phyloP scores from a whole-genome alignment of 148 eudicot species.

The Amaranthus palmeri region DNA sequence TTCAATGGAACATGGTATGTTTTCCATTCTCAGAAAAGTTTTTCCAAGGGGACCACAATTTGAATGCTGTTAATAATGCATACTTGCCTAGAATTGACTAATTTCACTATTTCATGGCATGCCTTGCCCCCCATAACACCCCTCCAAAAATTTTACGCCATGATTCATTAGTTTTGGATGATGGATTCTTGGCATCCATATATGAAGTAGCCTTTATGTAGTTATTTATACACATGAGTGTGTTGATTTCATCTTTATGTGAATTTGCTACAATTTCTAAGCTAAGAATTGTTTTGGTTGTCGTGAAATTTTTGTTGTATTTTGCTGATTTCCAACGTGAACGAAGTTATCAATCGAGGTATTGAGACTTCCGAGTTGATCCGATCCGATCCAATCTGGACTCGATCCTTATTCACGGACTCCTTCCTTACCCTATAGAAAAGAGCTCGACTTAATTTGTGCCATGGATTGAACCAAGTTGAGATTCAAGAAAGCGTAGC shows the following conservation, averaged over 20 bases:
- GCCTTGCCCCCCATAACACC: slow-evolving; percentile 6
- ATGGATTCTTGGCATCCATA: neutral
- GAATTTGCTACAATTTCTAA: no score
- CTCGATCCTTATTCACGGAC: no score
- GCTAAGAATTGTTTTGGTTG: no score
- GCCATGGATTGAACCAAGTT: neutral
- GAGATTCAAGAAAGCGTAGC: neutral
- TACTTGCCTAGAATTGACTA: neutral
- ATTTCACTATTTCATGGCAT: neutral
- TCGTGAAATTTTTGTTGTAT: no score
- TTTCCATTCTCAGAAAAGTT: neutral
- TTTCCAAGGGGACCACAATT: neutral
- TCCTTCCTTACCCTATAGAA: neutral
- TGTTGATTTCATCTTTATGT: neutral
- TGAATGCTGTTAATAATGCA: neutral
- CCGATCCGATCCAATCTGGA: no score
- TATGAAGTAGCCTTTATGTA: neutral
- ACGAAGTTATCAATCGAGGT: no score
- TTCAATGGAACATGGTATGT: slow-evolving; percentile 12
- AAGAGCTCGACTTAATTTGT: neutral
- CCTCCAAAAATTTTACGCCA: neutral
- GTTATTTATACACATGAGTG: neutral
- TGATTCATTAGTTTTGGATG: neutral
- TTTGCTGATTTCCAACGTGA: no score
- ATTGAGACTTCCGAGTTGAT: no score